Evolutionary conservation across 805 yeast species (phyloP).

Genomic region (Wickerhamiella sergipiensis): DNA sequence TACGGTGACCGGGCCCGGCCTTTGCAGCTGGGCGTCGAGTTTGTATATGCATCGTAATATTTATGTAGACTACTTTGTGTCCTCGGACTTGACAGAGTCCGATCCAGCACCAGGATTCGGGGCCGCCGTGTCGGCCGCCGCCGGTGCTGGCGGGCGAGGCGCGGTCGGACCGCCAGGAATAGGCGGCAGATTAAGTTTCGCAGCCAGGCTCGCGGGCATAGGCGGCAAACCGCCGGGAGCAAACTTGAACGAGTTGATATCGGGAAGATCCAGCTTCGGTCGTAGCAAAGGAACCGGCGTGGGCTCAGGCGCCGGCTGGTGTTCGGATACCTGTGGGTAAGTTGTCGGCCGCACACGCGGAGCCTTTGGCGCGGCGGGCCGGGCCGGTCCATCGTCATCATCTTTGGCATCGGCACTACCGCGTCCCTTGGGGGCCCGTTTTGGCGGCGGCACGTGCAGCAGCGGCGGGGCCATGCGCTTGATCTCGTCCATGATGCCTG

Average conservation of each 20-base stretch:
- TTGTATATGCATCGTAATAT: slow-evolving; percentile 11
- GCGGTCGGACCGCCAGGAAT: slow-evolving; percentile 1
- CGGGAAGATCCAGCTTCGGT: slow-evolving; percentile 8
- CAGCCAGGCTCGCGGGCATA: slow-evolving; percentile 10
- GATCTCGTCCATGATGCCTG: slow-evolving; percentile 18
- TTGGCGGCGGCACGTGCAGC: slow-evolving; percentile 9
- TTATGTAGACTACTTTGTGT: background rate
- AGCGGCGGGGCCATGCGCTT: slow-evolving; percentile 13
- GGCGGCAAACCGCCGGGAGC: slow-evolving; percentile 13
- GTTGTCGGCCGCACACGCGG: background rate
- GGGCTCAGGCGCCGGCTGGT: background rate
- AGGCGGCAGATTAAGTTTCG: background rate
- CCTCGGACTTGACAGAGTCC: background rate
- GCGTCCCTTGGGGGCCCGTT: slow-evolving; percentile 7
- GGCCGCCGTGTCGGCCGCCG: background rate
- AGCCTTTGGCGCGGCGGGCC: background rate
- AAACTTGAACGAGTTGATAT: slow-evolving; percentile 5
- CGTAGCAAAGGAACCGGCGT: background rate
- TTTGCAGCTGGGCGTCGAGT: slow-evolving; percentile 12
- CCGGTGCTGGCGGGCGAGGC: background rate
- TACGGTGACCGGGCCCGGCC: slow-evolving; percentile 16
- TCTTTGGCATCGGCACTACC: background rate
- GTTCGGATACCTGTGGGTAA: background rate
- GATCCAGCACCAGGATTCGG: too few species aligned
- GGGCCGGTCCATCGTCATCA: background rate